Percentiles rank a stretch among this genome's conserved stretches.
Evolutionary conservation across 139 green algal genomes (phyloP).

Genomic region (Chlorella sp.): DNA sequence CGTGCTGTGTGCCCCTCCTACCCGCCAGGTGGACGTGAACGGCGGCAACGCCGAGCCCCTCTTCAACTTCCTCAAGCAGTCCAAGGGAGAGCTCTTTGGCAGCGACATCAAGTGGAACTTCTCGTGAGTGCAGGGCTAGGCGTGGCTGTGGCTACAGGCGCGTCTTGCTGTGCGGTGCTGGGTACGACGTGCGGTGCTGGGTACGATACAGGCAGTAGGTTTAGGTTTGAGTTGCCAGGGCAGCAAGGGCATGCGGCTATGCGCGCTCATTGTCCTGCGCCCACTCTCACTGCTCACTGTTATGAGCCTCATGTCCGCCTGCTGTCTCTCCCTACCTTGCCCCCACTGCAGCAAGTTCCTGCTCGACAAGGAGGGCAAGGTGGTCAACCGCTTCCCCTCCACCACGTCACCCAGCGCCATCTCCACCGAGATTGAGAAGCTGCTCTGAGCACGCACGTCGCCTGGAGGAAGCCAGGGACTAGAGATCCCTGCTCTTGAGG

Average conservation of each 20-base stretch:
- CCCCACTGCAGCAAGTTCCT: constrained; percentile 46
- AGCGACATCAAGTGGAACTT: constrained; percentile 69
- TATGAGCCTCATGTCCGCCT: not conserved
- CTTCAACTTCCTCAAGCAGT: constrained; percentile 53
- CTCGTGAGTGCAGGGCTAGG: constrained; percentile 4
- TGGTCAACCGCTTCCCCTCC: constrained; percentile 34
- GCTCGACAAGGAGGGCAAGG: constrained; percentile 41
- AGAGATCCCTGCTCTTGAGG: no score
- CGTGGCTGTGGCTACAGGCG: not conserved
- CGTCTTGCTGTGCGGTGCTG: not conserved
- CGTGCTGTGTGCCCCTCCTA: not conserved
- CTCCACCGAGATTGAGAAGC: constrained; percentile 32
- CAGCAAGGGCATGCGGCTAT: no score
- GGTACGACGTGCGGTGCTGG: no score
- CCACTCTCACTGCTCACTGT: not conserved
- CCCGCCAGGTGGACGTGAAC: constrained; percentile 20
- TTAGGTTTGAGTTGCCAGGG: no score
- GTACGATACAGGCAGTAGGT: no score
- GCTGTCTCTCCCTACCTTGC: not conserved
- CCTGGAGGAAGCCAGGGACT: no score
- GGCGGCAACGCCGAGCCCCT: constrained; percentile 30
- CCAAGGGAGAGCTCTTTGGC: constrained; percentile 53
- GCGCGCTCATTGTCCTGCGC: not conserved
- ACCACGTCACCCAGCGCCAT: constrained; percentile 25
- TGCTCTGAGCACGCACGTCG: constrained; percentile 17